A percentile compares a stretch with the other conserved stretches of the same genome.
phyloP scores from a whole-genome alignment of 139 green algal species.

The Chlorella sp. region DNA sequence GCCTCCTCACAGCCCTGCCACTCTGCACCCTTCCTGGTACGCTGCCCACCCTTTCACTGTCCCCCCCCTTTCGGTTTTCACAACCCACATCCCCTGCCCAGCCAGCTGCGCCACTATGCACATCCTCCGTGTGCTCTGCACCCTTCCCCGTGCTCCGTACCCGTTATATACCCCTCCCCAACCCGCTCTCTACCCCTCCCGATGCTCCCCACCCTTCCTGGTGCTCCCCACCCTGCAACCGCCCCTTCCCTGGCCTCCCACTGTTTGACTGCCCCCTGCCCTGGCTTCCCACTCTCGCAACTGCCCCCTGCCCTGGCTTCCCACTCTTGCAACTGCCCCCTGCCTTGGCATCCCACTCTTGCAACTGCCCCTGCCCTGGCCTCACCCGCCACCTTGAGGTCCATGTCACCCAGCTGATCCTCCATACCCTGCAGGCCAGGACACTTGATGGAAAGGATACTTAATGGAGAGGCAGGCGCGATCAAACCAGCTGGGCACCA shows the following conservation, averaged over 20 bases:
- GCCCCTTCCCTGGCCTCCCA: background rate
- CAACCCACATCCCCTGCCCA: too few relatives aligned
- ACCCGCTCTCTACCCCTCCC: too few relatives aligned
- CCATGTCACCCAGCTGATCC: conserved; percentile 74
- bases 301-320: background rate
- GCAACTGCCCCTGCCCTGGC: background rate
- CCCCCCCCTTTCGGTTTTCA: too few relatives aligned
- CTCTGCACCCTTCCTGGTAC: too few relatives aligned
- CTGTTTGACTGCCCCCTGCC: background rate
- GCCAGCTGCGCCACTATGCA: background rate
- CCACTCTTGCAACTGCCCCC: background rate
- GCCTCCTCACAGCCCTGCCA: background rate
- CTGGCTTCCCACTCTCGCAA: background rate
- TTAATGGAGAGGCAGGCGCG: background rate
- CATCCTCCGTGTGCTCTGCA: background rate
- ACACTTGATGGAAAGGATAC: background rate
- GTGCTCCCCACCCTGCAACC: background rate
- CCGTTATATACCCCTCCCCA: too few relatives aligned
- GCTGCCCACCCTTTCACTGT: too few relatives aligned
- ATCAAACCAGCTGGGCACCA: too few relatives aligned
- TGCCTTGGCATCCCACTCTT: background rate
- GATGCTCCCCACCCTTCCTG: background rate
- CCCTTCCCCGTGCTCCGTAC: background rate
- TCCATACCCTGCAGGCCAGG: conserved; percentile 56
- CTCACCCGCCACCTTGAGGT: conserved; percentile 71